These are phyloP conservation scores for Trametes cinnabarina DNA, from an alignment of 768 basidiomycete species.

Conservation along the genomic window DNA sequence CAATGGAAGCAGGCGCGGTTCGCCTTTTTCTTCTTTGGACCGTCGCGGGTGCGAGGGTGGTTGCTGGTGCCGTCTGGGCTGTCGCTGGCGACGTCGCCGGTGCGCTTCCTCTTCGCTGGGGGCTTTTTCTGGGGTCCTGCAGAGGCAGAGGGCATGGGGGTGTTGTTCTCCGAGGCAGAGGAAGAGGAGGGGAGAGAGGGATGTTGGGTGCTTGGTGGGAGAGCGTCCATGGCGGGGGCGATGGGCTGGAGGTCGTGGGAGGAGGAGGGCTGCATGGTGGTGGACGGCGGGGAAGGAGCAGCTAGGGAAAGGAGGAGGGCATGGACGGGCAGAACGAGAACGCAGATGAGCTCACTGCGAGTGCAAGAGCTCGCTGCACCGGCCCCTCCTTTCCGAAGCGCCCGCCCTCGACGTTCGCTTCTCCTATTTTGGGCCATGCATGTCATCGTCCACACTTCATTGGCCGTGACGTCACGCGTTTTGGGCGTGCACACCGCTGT, in stretches of 20 bases:
- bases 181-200: conserved; percentile 26
- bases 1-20: conserved; percentile 93
- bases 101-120: conserved; percentile 59
- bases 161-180: conserved; percentile 23
- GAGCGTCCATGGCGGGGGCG: conserved; percentile 12
- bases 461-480: conserved; percentile 16
- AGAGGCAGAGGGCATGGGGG: conserved; percentile 24
- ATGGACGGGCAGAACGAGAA: conserved; percentile 8
- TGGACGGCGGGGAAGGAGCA: not conserved
- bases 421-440: conserved; percentile 6
- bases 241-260: conserved; percentile 11
- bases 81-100: conserved; percentile 56
- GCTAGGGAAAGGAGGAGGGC: not conserved
- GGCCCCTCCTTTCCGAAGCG: conserved; percentile 6
- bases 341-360: too few species aligned
- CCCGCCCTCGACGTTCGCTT: not conserved
- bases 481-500: not conserved
- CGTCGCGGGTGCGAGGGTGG: conserved; percentile 57
- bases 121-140: conserved; percentile 39
- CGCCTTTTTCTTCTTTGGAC: conserved; percentile 93
- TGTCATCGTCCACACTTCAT: conserved; percentile 7
- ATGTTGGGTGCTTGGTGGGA: conserved; percentile 18
- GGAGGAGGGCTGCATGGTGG: conserved; percentile 13
- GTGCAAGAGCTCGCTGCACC: not conserved
- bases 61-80: conserved; percentile 42